Base-by-base conservation (phyloP, 768 basidiomycete genomes). In the Termitomyces titanicus region DNA sequence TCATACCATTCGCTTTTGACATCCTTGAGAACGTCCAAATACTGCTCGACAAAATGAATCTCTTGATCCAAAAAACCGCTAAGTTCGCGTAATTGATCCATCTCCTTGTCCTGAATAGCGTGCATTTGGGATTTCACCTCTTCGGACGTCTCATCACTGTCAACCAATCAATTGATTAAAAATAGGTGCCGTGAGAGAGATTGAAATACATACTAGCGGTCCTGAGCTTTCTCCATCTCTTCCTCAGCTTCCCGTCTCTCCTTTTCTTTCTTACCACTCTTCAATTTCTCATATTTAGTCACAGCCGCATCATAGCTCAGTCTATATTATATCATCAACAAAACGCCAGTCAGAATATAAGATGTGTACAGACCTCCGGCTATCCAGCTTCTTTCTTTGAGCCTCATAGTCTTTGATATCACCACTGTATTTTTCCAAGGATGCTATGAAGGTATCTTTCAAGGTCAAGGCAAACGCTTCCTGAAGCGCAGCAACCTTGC, bases 311-410 rank as follows among this genome's bases (percentile, higher is more conserved):
- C 94, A 35, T 85, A 85, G 53, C 86, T 85, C 54, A 89, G 68
- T 64, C 94, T 94, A 45, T 13, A 25, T n/a, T n/a, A 48, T 40
- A 24, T 27, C 18, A 51, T 53, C 47, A 59, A 24, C 17, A 42
- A 40, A 1, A 33, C 33, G 11, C 42, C n/a, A 40, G 0, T 9
- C 45, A 15, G 49, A 9, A 38, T 22, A 25, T 42, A 9, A 45
- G 37, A 59, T 17, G 15, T 5, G 22, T 38, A 49, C 48, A 22
- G 24, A 89, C 92, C 91, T 79, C 64, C 92, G 76, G 49, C 88
- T 92, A 54, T 96, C 93, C 15, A 95, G 71, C 66, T 94, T 95
- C 80, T 94, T 96, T 58, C 85, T 81, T 57, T 88, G 78, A 5
- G 74, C 66, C 54, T 93, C 88, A 59, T 90, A 95, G 53, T 94